Base-by-base conservation (phyloP, 768 basidiomycete genomes). In the Suillus decipiens region DNA sequence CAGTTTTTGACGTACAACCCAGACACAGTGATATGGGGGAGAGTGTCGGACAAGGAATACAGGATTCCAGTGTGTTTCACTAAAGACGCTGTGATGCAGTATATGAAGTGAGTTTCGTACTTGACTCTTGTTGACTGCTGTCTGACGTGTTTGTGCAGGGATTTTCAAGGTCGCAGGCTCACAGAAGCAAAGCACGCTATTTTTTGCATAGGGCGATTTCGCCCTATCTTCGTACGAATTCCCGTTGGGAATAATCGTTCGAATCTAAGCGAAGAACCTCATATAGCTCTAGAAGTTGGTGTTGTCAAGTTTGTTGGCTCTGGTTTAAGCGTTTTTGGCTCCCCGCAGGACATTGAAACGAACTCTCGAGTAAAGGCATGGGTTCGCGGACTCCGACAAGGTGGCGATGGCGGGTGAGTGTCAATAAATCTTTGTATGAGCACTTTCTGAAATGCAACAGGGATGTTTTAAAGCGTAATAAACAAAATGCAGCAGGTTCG, bases 341-440 rank as follows among this genome's bases (percentile, higher is more conserved):
- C 73, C 34, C 89, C 89, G 2, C 73, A 75, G 60, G 75, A 80
- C 2, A 68, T 89, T 5, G 80, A 83, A 24, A 70, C 67, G 2
- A 69, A 84, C 48, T 55, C 62, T 11, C 66, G 81, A 34, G 68
- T 91, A 28, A 68, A 67, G 5, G 72, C 76, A 56, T 91, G 89
- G 89, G 74, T 80, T 19, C 68, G 80, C 9, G 88, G 86, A n/a
- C 73, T 90, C 55, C 80, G 78, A 60, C 72, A 80, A 51, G 78
- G 80, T 42, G 88, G 86, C 41, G 86, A 87, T 51, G 85, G 79
- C 65, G 87, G 87, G 89, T 89, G 70, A 73, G 85, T 79, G 41
- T 63, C 66, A 14, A 0, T 53, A 43, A 42, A 14, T 10, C 31
- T 39, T 56, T 59, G 17, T 36, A 36, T 55, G 83, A 80, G 22